Evolutionary conservation across 306 rosid genomes (phyloP).

Genomic region (Gleditsia sinensis): DNA sequence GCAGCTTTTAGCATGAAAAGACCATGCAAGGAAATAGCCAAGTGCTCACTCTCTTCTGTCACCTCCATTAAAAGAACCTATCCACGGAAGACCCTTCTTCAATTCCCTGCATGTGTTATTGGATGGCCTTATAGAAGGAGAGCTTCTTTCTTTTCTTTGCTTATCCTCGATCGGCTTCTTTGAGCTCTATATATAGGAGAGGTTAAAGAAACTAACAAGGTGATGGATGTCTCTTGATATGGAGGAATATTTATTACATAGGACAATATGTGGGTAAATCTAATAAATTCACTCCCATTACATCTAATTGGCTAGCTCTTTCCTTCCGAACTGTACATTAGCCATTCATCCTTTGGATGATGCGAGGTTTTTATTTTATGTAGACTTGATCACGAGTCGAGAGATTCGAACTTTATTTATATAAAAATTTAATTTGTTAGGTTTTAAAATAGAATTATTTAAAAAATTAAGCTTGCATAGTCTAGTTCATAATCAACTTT

Average conservation of each 20-base stretch:
- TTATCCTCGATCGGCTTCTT: background rate
- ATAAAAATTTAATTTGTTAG: no score
- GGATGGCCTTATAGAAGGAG: no score
- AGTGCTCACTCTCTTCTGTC: constrained; percentile 73
- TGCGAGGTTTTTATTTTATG: no score
- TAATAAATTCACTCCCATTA: background rate
- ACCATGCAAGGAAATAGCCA: constrained; percentile 44
- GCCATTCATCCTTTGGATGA: background rate
- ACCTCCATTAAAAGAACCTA: constrained; percentile 36
- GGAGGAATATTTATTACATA: background rate
- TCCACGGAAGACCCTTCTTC: background rate
- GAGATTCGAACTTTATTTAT: no score
- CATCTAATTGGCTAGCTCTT: background rate
- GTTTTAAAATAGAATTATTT: no score
- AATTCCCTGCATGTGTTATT: no score
- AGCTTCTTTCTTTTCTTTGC: background rate
- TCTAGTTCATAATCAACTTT: no score
- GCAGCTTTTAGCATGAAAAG: constrained; percentile 39
- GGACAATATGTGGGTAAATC: background rate
- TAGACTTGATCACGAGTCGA: no score
- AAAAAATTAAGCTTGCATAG: no score
- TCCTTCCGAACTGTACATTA: background rate
- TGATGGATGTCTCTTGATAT: background rate
- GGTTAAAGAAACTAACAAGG: background rate
- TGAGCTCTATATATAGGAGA: background rate